phyloP scores from a whole-genome alignment of 495 filamentous ascomycete genomes.

The Tuber umbilicatum region DNA sequence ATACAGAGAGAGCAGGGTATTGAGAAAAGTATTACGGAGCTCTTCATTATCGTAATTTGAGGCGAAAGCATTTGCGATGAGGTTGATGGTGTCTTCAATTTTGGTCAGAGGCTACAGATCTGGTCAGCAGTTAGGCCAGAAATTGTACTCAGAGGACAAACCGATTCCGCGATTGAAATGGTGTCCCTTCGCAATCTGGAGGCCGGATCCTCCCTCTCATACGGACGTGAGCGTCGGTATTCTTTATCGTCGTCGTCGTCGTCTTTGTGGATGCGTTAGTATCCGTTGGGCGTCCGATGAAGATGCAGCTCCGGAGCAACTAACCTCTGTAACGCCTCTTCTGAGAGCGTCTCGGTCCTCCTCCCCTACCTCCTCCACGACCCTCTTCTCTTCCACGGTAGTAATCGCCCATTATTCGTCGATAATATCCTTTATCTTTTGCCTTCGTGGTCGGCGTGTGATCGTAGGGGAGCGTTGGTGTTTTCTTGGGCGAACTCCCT shows the following conservation, averaged over 20 bases:
- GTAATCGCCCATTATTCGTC: conserved; percentile 41
- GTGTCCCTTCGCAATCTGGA: conserved; percentile 74
- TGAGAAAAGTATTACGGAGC: conserved; percentile 60
- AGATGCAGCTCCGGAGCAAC: neutral
- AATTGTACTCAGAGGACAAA: conserved; percentile 42
- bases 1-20: conserved; percentile 67
- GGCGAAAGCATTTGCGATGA: conserved; percentile 66
- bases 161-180: conserved; percentile 76
- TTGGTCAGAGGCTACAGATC: conserved; percentile 57
- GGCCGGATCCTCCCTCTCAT: conserved; percentile 64
- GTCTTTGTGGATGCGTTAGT: conserved; percentile 26
- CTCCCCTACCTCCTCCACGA: conserved; percentile 30
- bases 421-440: neutral
- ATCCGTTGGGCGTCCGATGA: conserved; percentile 6
- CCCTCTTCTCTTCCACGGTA: conserved; percentile 36
- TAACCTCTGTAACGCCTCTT: conserved; percentile 41
- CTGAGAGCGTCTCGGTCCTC: conserved; percentile 29
- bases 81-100: conserved; percentile 71
- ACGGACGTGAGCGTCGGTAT: conserved; percentile 64
- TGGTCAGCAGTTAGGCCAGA: conserved; percentile 14
- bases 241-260: conserved; percentile 61
- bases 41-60: conserved; percentile 78
- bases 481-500: conserved; percentile 10
- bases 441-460: neutral
- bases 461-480: neutral